These are phyloP conservation scores for Pseudogymnoascus sp. DNA, from an alignment of 2,329 filamentous ascomycete genomes.

Conservation along the genomic window DNA sequence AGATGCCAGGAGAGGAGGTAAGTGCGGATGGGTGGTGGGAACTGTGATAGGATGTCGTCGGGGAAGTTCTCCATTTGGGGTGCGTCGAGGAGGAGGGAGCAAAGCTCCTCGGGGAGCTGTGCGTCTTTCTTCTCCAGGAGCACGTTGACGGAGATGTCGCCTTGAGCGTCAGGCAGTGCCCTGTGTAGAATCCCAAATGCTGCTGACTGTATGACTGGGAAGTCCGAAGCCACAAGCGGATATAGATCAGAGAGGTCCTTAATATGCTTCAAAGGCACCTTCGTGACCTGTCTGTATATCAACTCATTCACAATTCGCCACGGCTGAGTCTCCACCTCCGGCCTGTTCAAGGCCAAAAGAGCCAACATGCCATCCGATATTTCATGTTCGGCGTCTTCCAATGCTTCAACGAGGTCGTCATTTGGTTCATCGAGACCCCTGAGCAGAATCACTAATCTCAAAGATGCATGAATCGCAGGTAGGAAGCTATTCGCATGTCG, in stretches of 20 bases:
- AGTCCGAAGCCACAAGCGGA: conserved; percentile 66
- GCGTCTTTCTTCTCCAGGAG: conserved; percentile 65
- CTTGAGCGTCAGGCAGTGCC: conserved; percentile 69
- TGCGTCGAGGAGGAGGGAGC: conserved; percentile 74
- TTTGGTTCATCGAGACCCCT: conserved; percentile 64
- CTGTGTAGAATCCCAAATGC: conserved; percentile 74
- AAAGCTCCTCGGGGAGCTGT: conserved; percentile 71
- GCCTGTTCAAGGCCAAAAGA: conserved; percentile 50
- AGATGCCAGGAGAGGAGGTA: conserved; percentile 88
- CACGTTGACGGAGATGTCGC: conserved; percentile 72
- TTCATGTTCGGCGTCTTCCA: conserved; percentile 50
- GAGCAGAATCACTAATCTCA: conserved; percentile 61
- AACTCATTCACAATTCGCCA: conserved; percentile 68
- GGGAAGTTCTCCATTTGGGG: conserved; percentile 62
- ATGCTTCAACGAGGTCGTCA: conserved; percentile 74
- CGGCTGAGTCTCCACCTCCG: conserved; percentile 47
- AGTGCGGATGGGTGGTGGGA: conserved; percentile 62
- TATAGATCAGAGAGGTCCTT: conserved; percentile 64
- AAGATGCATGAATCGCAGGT: conserved; percentile 61
- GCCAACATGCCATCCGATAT: conserved; percentile 53
- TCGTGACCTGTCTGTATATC: conserved; percentile 60
- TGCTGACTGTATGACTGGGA: conserved; percentile 66
- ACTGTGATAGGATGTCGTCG: conserved; percentile 57
- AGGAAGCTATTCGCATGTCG: conserved; percentile 42
- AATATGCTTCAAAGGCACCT: conserved; percentile 54